Evolutionary conservation across 345 rosid species (phyloP), one percentile per base, ranked within the genome.

Genomic region (Clausena lansium): DNA sequence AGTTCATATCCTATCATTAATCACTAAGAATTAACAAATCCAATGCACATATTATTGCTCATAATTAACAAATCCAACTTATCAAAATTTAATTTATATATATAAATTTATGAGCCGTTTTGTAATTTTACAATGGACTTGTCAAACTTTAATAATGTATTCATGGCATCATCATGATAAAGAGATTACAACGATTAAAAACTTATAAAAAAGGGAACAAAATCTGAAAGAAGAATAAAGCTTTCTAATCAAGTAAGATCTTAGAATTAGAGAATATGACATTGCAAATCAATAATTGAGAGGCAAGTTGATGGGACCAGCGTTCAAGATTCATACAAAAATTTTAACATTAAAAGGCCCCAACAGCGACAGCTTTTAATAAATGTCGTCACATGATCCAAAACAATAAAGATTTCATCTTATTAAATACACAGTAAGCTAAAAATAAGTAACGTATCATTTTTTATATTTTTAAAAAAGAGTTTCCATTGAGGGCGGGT

Each of bases 381-480:
- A 30, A 70, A 39, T 58, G 50, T 36, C 52, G 2, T 78, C 84
- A 81, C 84, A 78, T 63, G 84, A 68, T 76, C 78, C 82, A 33
- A 74, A 47, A 38, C 70, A 47, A 39, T 54, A 71, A 52, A 33
- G 67, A 82, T 8, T 2, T 13, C 5, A 45, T 45, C 17, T 13
- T 13, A 3, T 45, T 11, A 3, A 15, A 45, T 11, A n/a, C 45
- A 20, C 41, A 22, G 57, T 24, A 22, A 70, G 38, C 8, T 8
- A 24, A 35, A 32, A 27, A 7, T 15, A 28, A 64, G 71, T n/a
- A 52, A 65, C 36, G 72, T 52, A 38, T 27, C 73, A 71, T 45
- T 45, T 45, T 45, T 45, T 45, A 45, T 45, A 41, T 45, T 45
- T 45, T 45, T 45, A 0, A 45, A 45, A 45, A 2, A 0, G 50